phyloP scores from a whole-genome alignment of 257 asterid genomes.

The Dorcoceras hygrometricum region DNA sequence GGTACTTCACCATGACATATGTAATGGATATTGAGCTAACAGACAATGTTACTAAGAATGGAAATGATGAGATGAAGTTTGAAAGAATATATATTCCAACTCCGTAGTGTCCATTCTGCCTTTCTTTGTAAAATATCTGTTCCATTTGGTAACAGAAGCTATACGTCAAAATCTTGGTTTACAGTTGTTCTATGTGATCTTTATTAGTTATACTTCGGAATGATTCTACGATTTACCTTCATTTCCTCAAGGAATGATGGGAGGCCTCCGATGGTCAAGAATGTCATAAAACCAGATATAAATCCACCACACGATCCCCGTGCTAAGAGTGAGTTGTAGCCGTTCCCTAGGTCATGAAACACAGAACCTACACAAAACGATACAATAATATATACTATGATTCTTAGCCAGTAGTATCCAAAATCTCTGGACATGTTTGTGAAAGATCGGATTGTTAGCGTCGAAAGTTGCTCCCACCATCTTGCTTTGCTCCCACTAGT shows the following conservation, averaged over 20 bases:
- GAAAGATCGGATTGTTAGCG: slow-evolving; percentile 68
- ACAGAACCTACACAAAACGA: slow-evolving; percentile 74
- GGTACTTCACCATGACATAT: slow-evolving; percentile 64
- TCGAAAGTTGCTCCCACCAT: slow-evolving; percentile 57
- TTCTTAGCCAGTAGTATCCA: slow-evolving; percentile 87
- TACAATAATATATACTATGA: slow-evolving; percentile 50
- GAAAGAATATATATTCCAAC: slow-evolving; percentile 68
- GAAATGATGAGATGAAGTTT: slow-evolving; percentile 76
- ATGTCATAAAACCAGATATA: slow-evolving; percentile 83
- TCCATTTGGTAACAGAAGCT: slow-evolving; percentile 13
- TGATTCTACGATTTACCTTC: slow-evolving; percentile 41
- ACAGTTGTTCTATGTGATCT: neutral
- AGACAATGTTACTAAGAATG: slow-evolving; percentile 64
- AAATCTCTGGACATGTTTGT: slow-evolving; percentile 79
- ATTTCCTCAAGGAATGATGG: slow-evolving; percentile 95
- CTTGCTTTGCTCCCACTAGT: slow-evolving; percentile 59
- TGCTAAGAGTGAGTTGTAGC: slow-evolving; percentile 50
- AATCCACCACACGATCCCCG: slow-evolving; percentile 91
- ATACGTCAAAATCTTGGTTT: slow-evolving; percentile 6
- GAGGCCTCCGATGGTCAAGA: slow-evolving; percentile 97
- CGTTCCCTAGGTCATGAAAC: slow-evolving; percentile 62
- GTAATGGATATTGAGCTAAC: slow-evolving; percentile 55
- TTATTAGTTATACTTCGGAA: neutral
- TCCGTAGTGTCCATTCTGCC: slow-evolving; percentile 76
- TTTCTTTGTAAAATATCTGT: slow-evolving; percentile 76